Percentiles rank a stretch among this genome's conserved stretches.
Conservation (phyloP, 176 grass and related monocot genomes). For the Carex myosuroides region DNA sequence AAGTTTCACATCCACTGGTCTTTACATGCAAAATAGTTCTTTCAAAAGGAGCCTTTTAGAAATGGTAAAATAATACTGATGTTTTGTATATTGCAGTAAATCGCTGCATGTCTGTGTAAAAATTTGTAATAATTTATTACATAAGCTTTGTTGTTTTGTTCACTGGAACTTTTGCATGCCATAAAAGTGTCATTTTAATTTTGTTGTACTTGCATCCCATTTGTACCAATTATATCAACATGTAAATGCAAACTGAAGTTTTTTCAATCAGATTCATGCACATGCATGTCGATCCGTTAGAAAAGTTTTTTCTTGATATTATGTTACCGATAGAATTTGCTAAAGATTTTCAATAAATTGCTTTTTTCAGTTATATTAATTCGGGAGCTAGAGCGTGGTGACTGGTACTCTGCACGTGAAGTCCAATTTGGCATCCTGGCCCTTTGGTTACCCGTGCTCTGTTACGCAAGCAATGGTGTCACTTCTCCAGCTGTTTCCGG, state of each 20-base stretch:
- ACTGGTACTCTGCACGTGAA: slow-evolving; percentile 27
- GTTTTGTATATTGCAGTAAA: too few relatives aligned
- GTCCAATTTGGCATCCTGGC: slow-evolving; percentile 31
- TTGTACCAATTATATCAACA: neutral
- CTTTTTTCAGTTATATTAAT: slow-evolving; percentile 27
- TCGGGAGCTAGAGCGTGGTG: slow-evolving; percentile 16
- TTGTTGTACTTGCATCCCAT: neutral
- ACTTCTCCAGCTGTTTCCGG: slow-evolving; percentile 25
- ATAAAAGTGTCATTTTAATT: neutral
- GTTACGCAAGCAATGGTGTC: slow-evolving; percentile 34
- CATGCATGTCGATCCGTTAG: neutral
- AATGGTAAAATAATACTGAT: too few relatives aligned
- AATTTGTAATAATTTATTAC: too few relatives aligned
- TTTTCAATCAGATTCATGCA: neutral
- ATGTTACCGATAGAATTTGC: neutral
- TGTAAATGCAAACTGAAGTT: neutral
- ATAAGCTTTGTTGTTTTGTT: neutral
- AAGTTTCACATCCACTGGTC: neutral
- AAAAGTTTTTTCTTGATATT: neutral
- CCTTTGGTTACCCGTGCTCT: slow-evolving; percentile 31
- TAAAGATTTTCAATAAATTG: neutral
- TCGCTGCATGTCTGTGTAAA: too few relatives aligned
- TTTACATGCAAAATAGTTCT: neutral
- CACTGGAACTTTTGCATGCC: neutral
- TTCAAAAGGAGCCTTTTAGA: neutral